phyloP scores from a whole-genome alignment of 2,329 filamentous ascomycete genomes.

The Neopestalotiopsis clavispora region DNA sequence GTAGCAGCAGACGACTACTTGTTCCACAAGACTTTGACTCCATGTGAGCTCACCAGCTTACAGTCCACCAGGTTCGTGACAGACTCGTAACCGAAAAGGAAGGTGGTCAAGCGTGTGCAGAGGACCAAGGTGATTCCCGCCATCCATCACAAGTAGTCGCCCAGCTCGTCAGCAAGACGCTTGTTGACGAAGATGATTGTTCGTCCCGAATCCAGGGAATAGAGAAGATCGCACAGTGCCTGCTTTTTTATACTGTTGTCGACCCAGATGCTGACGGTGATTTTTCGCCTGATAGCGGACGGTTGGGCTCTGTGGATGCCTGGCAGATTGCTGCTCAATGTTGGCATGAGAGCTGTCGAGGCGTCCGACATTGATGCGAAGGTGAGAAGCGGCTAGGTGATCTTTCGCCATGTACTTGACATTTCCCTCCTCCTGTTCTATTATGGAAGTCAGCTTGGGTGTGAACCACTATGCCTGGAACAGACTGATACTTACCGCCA shows the following conservation, averaged over 20 bases:
- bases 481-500: constrained; percentile 66
- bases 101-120: too few species aligned
- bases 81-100: too few species aligned
- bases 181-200: constrained; percentile 91
- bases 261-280: constrained; percentile 60
- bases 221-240: constrained; percentile 74
- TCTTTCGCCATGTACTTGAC: constrained; percentile 74
- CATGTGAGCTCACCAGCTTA: too few species aligned
- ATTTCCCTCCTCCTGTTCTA: constrained; percentile 76
- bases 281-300: too few species aligned
- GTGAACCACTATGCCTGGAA: background rate
- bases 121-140: constrained; percentile 46
- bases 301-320: too few species aligned
- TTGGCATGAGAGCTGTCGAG: constrained; percentile 81
- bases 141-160: constrained; percentile 89
- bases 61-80: too few species aligned
- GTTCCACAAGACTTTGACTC: too few species aligned
- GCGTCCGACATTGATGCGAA: constrained; percentile 85
- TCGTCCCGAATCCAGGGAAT: constrained; percentile 71
- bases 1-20: too few species aligned
- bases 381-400: constrained; percentile 74
- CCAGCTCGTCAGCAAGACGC: constrained; percentile 77
- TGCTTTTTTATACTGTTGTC: constrained; percentile 71
- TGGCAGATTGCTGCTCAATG: constrained; percentile 69
- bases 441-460: constrained; percentile 33